Evolutionary conservation across 108 stramenopile genomes (phyloP), one percentile per base, ranked within the genome.

Genomic region (Pseudonitzschia multistriata): DNA sequence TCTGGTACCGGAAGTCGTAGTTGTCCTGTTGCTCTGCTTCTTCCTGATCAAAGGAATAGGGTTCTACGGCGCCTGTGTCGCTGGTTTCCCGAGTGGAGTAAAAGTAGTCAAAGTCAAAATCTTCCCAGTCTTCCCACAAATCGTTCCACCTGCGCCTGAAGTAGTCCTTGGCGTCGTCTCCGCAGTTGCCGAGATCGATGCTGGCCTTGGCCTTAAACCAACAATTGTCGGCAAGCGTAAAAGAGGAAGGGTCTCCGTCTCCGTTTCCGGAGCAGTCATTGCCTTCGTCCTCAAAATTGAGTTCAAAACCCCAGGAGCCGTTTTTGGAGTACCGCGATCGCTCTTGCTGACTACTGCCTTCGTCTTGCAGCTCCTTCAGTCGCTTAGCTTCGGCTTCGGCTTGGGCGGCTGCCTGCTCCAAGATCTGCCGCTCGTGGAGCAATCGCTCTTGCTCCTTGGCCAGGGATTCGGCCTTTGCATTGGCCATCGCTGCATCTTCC

Each of bases 181-280:
- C 65, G 55, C 78, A 79, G 13, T 52, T 35, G 6, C 78, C 78
- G 6, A 73, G 35, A 47, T 35, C 42, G 49, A 79, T 59, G 22
- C 62, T 53, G 25, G 71, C 77, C 48, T 71, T 67, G 31, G 74
- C 79, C 48, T 75, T 68, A 29, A 80, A n/a, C 79, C 74, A 80
- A 50, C 79, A 80, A 39, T 76, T 80, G 66, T 80, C 71, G 5
- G 68, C 48, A 24, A 80, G 2, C 13, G 73, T 79, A 31, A 63
- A 57, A 15, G 36, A 27, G 4, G 34, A 40, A 0, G 42, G 49
- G 1, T 34, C 66, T 6, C 47, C 52, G 11, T 21, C 21, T 34
- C 17, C 3, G 31, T 39, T 6, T 13, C 19, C 17, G 14, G 14
- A 14, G 17, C 56, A 57, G 14, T 30, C 28, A 11, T 57, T 10